phyloP scores from a whole-genome alignment of 2,329 filamentous ascomycete genomes.

The Aureobasidium musti region DNA sequence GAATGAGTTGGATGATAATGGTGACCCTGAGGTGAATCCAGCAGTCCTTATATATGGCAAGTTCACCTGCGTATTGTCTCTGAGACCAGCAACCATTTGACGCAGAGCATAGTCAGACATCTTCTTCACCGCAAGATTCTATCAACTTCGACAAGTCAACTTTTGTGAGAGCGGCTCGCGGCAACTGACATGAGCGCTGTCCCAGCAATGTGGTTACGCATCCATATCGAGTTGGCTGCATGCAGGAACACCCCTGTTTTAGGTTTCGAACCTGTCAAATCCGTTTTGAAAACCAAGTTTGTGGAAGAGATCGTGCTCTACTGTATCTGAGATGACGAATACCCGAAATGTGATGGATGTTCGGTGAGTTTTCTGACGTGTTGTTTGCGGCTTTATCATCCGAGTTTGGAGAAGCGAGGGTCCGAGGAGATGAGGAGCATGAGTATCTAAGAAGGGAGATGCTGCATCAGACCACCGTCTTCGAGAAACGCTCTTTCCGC shows the following conservation, averaged over 20 bases:
- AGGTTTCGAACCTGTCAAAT: neutral
- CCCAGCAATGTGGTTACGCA: neutral
- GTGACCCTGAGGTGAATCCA: neutral
- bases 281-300: neutral
- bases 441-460: neutral
- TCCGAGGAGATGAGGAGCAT: neutral
- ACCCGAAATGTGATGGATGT: neutral
- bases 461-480: neutral
- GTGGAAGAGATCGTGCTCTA: constrained; percentile 1
- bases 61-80: neutral
- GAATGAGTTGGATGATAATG: neutral
- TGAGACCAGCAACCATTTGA: neutral
- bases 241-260: neutral
- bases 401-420: neutral
- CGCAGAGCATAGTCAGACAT: no score
- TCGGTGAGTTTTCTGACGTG: neutral
- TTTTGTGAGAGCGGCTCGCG: neutral
- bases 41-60: neutral
- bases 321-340: neutral
- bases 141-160: constrained; percentile 14
- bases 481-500: neutral
- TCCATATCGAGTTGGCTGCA: constrained; percentile 1
- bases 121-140: constrained; percentile 3
- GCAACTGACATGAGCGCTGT: neutral
- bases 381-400: neutral